These are phyloP conservation scores for Saccharomycopsis sp. DNA, from an alignment of 805 yeast species.

Conservation along the genomic window DNA sequence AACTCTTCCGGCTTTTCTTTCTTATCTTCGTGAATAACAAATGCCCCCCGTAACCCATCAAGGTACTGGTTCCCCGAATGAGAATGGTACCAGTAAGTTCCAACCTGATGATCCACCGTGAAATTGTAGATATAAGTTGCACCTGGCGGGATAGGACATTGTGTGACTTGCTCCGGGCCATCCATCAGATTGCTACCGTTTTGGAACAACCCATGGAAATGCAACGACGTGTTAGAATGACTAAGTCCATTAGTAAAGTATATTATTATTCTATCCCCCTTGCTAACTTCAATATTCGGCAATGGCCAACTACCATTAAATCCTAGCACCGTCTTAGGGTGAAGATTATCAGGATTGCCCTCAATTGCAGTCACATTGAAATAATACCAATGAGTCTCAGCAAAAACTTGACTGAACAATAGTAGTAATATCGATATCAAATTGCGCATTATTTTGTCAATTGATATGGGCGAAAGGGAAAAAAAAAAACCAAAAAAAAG, in stretches of 20 bases:
- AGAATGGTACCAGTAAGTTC: conserved; percentile 82
- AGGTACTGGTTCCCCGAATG: conserved; percentile 73
- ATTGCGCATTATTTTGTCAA: no score
- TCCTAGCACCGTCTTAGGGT: conserved; percentile 52
- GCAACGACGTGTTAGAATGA: conserved; percentile 51
- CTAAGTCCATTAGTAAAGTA: conserved; percentile 56
- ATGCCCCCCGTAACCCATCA: conserved; percentile 68
- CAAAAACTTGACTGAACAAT: neutral
- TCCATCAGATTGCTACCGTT: conserved; percentile 60
- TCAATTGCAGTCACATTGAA: conserved; percentile 52
- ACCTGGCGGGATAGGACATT: conserved; percentile 71
- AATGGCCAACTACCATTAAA: conserved; percentile 70
- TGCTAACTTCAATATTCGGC: conserved; percentile 57
- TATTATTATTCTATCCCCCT: conserved; percentile 55
- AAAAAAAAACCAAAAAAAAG: no score
- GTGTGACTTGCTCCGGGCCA: conserved; percentile 75
- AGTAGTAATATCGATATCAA: neutral
- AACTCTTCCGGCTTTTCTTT: conserved; percentile 43
- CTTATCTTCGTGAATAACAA: conserved; percentile 52
- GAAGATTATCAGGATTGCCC: conserved; percentile 62
- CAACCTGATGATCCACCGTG: conserved; percentile 58
- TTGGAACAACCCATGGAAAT: conserved; percentile 75
- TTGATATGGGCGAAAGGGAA: no score
- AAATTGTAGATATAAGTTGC: conserved; percentile 63
- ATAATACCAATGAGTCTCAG: conserved; percentile 47